Base-by-base conservation (phyloP, 2,329 filamentous ascomycete species). In the Plectosphaerella sp. region DNA sequence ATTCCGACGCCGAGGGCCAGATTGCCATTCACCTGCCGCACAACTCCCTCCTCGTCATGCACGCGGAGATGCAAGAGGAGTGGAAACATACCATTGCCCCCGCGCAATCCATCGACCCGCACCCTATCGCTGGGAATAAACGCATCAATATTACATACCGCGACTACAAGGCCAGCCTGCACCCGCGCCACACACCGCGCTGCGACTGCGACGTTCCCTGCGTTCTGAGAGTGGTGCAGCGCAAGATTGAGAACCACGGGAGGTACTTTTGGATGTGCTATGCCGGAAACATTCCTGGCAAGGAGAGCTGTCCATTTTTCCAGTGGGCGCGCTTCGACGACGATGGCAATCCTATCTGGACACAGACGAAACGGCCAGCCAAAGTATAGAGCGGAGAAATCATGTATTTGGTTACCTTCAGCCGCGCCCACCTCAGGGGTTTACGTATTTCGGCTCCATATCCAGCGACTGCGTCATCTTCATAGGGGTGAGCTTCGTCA, bases 241-340 rank as follows among this genome's bases (percentile, higher is more conserved):
- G 78, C 63, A 91, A 88, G 69, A 84, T 79, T 59, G 87, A 88
- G 59, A 93, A 84, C 50, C 77, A 83, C 58, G 92, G 93, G 0
- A 78, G 79, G 61, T 96, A 97, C 65, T 94, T 95, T 70, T 96
- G 91, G 91, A 94, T 93, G 88, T 97, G 94, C 62, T 83, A 96
- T 69, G 83, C 84, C 0, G 84, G 86, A 7, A 89, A 86, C 61
- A 78, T 85, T 2, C 86, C 87, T 0, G 87, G 82, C 46, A 86
- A 78, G 70, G 71, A 83, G 39, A 84, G 81, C 5, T 96, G 91
- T 62, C 74, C 79, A 0, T 94, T 87, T 62, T 96, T 96, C 60
- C 78, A 88, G 56, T 96, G 91, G 91, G 91, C 88, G 0, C 80
- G 86, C 50, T 95, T 96, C 68, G 86, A 93, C 60, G 85, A 95